A percentile compares a stretch with the other conserved stretches of the same genome.
phyloP scores from a whole-genome alignment of 2,329 filamentous ascomycete genomes.

The Karstenula rhodostoma region DNA sequence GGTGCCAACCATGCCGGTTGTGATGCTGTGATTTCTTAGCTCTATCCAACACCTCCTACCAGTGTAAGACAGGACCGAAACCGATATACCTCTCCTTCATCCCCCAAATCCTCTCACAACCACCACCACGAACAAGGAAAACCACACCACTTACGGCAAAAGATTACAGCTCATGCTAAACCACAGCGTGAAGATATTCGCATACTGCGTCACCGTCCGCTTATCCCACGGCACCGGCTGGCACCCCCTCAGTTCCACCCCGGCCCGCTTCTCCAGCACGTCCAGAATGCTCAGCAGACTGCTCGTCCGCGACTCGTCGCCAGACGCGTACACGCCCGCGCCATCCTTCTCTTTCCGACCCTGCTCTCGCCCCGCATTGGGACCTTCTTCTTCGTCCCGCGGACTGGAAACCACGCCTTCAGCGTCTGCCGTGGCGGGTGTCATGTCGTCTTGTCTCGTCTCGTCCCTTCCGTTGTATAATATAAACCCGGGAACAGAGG shows the following conservation, averaged over 20 bases:
- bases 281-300: constrained; percentile 7
- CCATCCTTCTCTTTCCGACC: not conserved
- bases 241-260: constrained; percentile 56
- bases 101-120: no score
- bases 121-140: no score
- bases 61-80: no score
- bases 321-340: not conserved
- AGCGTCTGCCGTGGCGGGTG: not conserved
- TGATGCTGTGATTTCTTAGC: constrained; percentile 53
- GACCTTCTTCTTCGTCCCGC: not conserved
- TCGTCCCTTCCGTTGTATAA: no score
- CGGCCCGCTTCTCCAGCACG: constrained; percentile 23
- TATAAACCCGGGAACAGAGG: no score
- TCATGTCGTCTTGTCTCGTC: not conserved
- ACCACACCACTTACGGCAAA: constrained; percentile 56
- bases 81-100: no score
- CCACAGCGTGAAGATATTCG: constrained; percentile 68
- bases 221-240: constrained; percentile 64
- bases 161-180: constrained; percentile 66
- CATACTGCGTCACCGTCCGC: constrained; percentile 62
- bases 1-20: constrained; percentile 70
- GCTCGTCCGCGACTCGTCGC: constrained; percentile 1
- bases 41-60: not conserved
- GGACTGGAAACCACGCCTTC: not conserved
- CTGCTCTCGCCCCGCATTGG: not conserved